A percentile compares a stretch with the other conserved stretches of the same genome.
phyloP scores from a whole-genome alignment of 2,329 filamentous ascomycete species.

The Verticillium tricorpus region DNA sequence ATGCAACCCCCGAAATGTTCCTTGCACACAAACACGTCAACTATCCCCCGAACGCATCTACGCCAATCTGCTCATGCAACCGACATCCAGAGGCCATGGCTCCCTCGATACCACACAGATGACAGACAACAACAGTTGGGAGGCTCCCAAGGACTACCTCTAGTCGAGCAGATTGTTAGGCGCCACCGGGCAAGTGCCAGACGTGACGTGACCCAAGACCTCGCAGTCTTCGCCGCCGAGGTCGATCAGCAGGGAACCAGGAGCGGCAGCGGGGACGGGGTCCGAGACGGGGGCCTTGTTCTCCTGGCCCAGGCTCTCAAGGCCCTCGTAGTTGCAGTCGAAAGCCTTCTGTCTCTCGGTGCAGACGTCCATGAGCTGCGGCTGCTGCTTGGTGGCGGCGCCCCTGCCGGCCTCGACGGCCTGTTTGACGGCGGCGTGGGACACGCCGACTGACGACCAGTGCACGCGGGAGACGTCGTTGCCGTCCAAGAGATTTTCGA shows the following conservation, averaged over 20 bases:
- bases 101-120: not conserved
- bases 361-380: not conserved
- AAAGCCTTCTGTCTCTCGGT: not conserved
- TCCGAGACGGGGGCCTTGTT: not conserved
- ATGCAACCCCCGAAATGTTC: too few relatives aligned
- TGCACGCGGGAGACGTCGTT: not conserved
- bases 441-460: not conserved
- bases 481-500: not conserved
- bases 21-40: too few relatives aligned
- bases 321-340: not conserved
- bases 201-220: not conserved
- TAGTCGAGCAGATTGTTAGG: not conserved
- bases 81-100: too few relatives aligned
- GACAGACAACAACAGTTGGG: not conserved
- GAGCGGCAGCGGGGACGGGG: not conserved
- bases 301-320: not conserved
- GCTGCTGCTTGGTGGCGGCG: not conserved
- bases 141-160: not conserved
- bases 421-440: not conserved
- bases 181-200: not conserved
- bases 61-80: too few relatives aligned
- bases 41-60: too few relatives aligned
- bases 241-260: conserved; percentile 41
- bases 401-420: not conserved
- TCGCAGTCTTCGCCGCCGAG: conserved; percentile 35